These are phyloP conservation scores for Mortierella claussenii DNA, from an alignment of 192 early-diverging fungal species.

Conservation along the genomic window DNA sequence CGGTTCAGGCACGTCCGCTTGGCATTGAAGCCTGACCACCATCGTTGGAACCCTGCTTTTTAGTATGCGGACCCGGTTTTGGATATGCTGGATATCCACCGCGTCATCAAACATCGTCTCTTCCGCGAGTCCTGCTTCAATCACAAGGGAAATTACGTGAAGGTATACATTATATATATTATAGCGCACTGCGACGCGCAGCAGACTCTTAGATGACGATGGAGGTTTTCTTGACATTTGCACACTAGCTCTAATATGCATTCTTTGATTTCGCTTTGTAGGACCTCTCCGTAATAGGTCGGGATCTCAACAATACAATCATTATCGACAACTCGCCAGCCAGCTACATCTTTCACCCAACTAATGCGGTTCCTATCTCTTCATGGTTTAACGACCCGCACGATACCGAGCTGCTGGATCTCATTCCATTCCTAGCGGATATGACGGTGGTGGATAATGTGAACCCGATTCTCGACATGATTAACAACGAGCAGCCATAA, in stretches of 20 bases:
- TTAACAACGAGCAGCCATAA: conserved; percentile 53
- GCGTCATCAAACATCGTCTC: conserved; percentile 90
- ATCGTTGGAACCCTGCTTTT: no score
- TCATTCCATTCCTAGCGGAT: conserved; percentile 95
- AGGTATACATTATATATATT: conserved; percentile 68
- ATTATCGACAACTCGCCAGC: conserved; percentile 98
- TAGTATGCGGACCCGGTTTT: conserved; percentile 99
- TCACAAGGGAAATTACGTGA: conserved; percentile 97
- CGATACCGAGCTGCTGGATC: conserved; percentile 94
- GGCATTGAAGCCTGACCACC: no score
- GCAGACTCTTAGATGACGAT: no score
- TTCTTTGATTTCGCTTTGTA: conserved; percentile 24
- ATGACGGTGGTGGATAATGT: conserved; percentile 91
- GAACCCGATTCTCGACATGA: conserved; percentile 77
- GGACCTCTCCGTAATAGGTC: conserved; percentile 91
- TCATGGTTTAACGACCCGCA: conserved; percentile 98
- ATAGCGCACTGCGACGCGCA: no score
- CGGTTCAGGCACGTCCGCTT: no score
- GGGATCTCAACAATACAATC: conserved; percentile 83
- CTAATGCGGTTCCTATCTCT: conserved; percentile 96
- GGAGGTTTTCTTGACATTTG: no score
- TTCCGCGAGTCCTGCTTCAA: conserved; percentile 97
- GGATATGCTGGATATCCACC: conserved; percentile 87
- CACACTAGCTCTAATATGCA: background rate
- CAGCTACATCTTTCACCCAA: conserved; percentile 95